These are phyloP conservation scores for Vanderwaltozyma polyspora DNA, from an alignment of 805 yeast species.

Conservation along the genomic window DNA sequence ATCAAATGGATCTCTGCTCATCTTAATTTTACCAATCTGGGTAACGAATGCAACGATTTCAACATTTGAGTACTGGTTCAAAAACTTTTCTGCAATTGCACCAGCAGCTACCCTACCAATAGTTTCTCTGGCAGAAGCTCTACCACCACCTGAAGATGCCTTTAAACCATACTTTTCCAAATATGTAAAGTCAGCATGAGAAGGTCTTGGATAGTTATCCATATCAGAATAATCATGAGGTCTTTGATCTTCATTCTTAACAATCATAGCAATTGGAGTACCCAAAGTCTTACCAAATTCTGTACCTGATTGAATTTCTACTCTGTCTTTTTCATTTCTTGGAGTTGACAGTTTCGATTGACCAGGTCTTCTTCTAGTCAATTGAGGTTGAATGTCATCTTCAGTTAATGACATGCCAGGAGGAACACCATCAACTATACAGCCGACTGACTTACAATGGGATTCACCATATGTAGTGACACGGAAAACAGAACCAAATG, in stretches of 20 bases:
- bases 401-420: constrained; percentile 84
- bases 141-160: constrained; percentile 94
- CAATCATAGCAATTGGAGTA: constrained; percentile 90
- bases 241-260: constrained; percentile 88
- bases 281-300: constrained; percentile 87
- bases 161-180: constrained; percentile 81
- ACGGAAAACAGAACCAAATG: constrained; percentile 50
- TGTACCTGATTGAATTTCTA: constrained; percentile 88
- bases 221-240: constrained; percentile 94
- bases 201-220: constrained; percentile 92
- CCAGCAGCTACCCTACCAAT: constrained; percentile 99
- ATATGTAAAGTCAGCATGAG: constrained; percentile 96
- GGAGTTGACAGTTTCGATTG: constrained; percentile 90
- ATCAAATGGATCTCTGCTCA: constrained; percentile 61
- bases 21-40: constrained; percentile 73
- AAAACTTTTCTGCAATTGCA: constrained; percentile 91
- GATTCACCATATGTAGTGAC: constrained; percentile 98
- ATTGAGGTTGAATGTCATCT: constrained; percentile 87
- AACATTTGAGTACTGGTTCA: constrained; percentile 62
- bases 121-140: constrained; percentile 95
- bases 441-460: constrained; percentile 94
- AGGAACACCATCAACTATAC: constrained; percentile 97
- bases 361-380: constrained; percentile 96
- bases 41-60: constrained; percentile 95
- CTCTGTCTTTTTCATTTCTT: constrained; percentile 88